Base-by-base conservation (phyloP, 208 protist species). In the Plasmodiophora brassicae region DNA sequence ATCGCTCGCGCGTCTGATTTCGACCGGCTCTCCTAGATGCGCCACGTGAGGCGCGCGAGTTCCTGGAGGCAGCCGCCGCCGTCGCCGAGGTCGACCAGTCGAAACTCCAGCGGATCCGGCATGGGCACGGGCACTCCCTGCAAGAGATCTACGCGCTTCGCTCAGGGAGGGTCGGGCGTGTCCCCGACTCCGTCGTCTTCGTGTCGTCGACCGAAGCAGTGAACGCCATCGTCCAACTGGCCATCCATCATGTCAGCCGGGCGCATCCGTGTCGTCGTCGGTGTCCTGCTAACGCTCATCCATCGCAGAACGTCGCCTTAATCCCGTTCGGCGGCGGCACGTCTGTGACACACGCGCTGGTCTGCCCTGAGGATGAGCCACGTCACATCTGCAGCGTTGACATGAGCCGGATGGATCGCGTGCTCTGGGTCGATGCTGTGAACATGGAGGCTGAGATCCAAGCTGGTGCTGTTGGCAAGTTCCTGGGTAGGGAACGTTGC, bases 241-340 rank as follows among this genome's bases (percentile, higher is more conserved):
- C 65, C 65, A 78, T 32, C 20, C 5, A 89, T 95, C 84, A 87
- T 54, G 45, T 36, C 43, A n/a, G 84, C n/a, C n/a, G 45, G 28
- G 43, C 35, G 20, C 25, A 35, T 87, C 36, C 28, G 25, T 14
- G 28, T 57, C 36, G 43, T 39, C 43, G 36, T 1, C 84, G 46
- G 20, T 32, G 0, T 84, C 83, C 46, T 41, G 95, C 95, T 8
- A 93, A 96, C 78, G 50, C 50, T 25, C 50, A 57, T 57, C 50
- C 14, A 28, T 93, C 93, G 89, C 94, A 96, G 92, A 95, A 97
- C 91, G 96, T 97, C 36, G 92, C 94, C 41, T 57, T 97, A 90
- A 95, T 97, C 57, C 95, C 96, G 10, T 97, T 96, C 89, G 96
- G 96, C 32, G 96, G 96, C 85, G 96, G 96, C 86, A 97, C 96